Base-by-base conservation (phyloP, 2,329 filamentous ascomycete genomes). In the Sporothrix variecibatus region DNA sequence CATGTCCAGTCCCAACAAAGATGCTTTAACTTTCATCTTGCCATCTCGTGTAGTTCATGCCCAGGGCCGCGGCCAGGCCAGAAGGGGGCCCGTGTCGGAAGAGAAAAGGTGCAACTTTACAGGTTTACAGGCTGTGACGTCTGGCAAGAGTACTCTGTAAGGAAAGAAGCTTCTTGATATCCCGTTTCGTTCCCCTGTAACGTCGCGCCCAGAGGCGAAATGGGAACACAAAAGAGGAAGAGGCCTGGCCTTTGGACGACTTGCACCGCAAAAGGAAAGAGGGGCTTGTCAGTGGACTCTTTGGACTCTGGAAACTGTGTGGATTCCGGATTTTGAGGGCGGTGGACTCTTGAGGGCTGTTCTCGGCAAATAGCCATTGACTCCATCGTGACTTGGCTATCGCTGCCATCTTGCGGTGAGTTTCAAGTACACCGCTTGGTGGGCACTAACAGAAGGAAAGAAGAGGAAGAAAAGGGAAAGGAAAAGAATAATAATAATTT, bases 181-280 rank as follows among this genome's bases (percentile, higher is more conserved):
- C 38, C 38, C 62, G 38, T 46, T 67, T 46, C 58, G 38, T 46
- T 46, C 62, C 62, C 60, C 62, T 67, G 31, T 67, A 28, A 46
- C 62, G 62, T 49, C 11, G 34, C 34, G 34, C 34, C 43, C 43
- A 49, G 15, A 3, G 43, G 43, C 43, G 43, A 49, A 3, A 49
- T 49, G 43, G 43, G 43, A 49, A 34, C 5, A 34, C 34, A 34
- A 12, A 49, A 49, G 15, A 49, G 4, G 23, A 12, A 56, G 11
- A 26, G 23, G 51, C 11, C 23, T 56, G 62, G 17, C 58, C 15
- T 15, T 31, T 31, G 20, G 34, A 62, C 38, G 38, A 26, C 38
- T 20, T 67, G 38, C 23, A 58, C 68, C 51, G 51, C 31, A 71
- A 71, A 26, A n/a, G 68, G 68, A 71, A 58, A 71, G 68, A 71